phyloP scores from a whole-genome alignment of 1,284 basidiomycete genomes.

The Singerocomus inundabilis region DNA sequence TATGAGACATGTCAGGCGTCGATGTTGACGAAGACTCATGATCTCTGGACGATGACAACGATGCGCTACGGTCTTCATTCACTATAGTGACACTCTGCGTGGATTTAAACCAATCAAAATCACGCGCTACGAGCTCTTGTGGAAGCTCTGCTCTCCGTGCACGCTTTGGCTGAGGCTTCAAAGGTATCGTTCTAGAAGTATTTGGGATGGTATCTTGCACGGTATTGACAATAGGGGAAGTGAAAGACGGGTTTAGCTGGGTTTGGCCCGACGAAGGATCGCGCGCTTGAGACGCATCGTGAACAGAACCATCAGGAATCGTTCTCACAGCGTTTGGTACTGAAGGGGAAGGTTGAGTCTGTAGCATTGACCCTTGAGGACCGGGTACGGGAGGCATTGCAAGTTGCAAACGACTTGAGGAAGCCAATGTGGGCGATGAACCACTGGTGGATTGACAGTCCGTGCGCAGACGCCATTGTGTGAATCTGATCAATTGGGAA shows the following conservation, averaged over 20 bases:
- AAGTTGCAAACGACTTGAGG: neutral
- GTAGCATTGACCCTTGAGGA: neutral
- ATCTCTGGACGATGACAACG: neutral
- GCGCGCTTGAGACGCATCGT: neutral
- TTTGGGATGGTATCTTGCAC: neutral
- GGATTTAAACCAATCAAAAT: constrained; percentile 32
- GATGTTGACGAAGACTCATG: neutral
- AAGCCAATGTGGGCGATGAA: neutral
- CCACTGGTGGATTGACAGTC: constrained; percentile 2
- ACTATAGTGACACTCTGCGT: constrained; percentile 1
- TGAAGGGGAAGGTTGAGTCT: neutral
- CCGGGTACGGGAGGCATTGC: neutral
- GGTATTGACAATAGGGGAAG: neutral
- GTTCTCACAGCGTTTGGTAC: neutral
- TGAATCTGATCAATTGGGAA: constrained; percentile 5
- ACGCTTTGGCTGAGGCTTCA: constrained; percentile 32
- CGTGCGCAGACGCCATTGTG: neutral
- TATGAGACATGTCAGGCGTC: neutral
- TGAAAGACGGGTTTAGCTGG: neutral
- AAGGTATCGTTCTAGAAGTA: neutral
- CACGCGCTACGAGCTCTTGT: constrained; percentile 29
- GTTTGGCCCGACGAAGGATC: neutral
- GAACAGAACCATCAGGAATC: neutral
- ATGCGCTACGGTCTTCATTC: neutral
- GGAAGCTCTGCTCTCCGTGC: constrained; percentile 21